Conservation (phyloP, 495 filamentous ascomycete species). For the Neurospora pannonica region DNA sequence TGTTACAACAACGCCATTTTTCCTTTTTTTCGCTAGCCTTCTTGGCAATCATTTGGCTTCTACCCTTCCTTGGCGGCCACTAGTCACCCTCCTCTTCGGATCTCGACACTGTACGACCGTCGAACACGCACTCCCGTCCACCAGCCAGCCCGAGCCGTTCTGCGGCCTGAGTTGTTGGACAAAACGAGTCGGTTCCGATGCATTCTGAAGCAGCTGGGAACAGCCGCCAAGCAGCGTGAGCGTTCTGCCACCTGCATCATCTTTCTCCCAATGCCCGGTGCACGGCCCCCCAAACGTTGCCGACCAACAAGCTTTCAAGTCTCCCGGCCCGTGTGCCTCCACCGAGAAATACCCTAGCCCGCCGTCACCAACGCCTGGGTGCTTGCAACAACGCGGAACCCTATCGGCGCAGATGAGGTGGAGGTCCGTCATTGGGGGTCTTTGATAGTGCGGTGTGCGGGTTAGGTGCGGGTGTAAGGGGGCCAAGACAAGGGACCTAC, state of each 20-base stretch:
- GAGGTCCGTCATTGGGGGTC: constrained; percentile 12
- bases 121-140: background rate
- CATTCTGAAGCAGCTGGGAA: background rate
- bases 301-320: constrained; percentile 7
- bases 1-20: constrained; percentile 16
- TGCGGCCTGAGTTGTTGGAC: background rate
- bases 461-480: background rate
- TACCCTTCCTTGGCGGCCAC: background rate
- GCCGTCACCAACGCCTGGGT: constrained; percentile 10
- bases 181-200: background rate
- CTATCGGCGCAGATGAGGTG: constrained; percentile 18
- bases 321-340: constrained; percentile 10
- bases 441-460: constrained; percentile 9
- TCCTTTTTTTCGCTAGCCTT: constrained; percentile 8
- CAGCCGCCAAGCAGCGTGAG: background rate
- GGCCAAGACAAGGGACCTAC: background rate
- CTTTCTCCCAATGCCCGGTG: background rate
- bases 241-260: background rate
- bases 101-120: background rate
- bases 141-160: background rate
- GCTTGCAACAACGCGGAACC: constrained; percentile 13
- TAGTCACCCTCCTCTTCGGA: background rate
- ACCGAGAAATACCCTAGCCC: constrained; percentile 5
- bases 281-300: background rate
- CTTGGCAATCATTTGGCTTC: background rate